phyloP scores from a whole-genome alignment of 352 stramenopile genomes.

The Thraustochytrium sp. region DNA sequence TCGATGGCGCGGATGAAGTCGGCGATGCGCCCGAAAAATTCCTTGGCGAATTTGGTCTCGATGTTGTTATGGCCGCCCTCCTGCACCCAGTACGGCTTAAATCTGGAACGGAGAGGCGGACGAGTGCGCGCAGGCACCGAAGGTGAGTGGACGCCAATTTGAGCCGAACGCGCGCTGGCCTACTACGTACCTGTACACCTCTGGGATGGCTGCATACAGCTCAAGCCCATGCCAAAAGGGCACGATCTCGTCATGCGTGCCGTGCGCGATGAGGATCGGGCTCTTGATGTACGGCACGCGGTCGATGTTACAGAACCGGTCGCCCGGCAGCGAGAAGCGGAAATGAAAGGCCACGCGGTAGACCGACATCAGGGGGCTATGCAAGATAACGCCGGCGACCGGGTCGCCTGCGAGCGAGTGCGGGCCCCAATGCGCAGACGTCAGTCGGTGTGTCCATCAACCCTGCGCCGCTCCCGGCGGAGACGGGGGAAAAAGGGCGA shows the following conservation, averaged over 20 bases:
- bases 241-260: constrained; percentile 95
- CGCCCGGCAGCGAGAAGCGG: constrained; percentile 89
- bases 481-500: too few species aligned
- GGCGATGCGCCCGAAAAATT: constrained; percentile 4
- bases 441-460: too few species aligned
- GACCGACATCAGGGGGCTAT: constrained; percentile 89
- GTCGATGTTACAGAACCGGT: constrained; percentile 97
- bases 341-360: constrained; percentile 98
- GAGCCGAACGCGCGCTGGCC: not conserved
- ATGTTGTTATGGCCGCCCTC: constrained; percentile 98
- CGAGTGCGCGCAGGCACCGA: not conserved
- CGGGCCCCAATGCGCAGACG: not conserved
- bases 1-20: too few species aligned
- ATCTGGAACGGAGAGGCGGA: constrained; percentile 73
- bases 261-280: constrained; percentile 95
- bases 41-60: constrained; percentile 82
- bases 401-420: constrained; percentile 52
- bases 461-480: too few species aligned
- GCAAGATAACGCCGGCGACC: constrained; percentile 89
- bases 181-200: constrained; percentile 6
- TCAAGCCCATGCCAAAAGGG: constrained; percentile 93
- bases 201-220: constrained; percentile 69
- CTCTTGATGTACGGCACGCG: constrained; percentile 69
- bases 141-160: not conserved
- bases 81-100: constrained; percentile 93